phyloP scores from a whole-genome alignment of 805 yeast species.

The Lipomyces mesembrius region DNA sequence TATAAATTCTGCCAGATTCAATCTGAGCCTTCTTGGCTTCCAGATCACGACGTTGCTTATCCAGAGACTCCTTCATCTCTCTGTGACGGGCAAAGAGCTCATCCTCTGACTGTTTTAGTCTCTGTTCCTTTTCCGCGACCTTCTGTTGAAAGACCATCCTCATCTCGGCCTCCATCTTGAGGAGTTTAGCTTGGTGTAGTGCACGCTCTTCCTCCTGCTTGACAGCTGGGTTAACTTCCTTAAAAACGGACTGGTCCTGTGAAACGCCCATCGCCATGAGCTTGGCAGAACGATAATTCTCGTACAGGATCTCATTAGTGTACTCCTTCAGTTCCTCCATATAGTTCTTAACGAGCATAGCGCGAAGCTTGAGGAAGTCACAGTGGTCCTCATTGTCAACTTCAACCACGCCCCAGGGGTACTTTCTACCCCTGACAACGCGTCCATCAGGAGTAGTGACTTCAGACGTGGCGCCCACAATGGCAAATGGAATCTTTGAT shows the following conservation, averaged over 20 bases:
- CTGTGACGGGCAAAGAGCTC: constrained; percentile 94
- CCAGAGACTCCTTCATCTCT: constrained; percentile 94
- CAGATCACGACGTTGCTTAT: constrained; percentile 82
- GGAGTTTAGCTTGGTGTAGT: constrained; percentile 89
- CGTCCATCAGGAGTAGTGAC: constrained; percentile 73
- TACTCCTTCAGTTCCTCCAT: constrained; percentile 92
- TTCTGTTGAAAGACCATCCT: constrained; percentile 94
- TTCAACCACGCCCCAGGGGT: constrained; percentile 97
- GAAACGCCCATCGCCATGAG: constrained; percentile 79
- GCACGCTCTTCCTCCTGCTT: constrained; percentile 93
- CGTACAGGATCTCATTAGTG: constrained; percentile 77
- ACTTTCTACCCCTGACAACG: constrained; percentile 83
- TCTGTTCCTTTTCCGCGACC: constrained; percentile 95
- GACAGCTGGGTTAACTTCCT: constrained; percentile 88
- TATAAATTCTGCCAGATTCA: constrained; percentile 40
- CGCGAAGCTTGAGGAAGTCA: constrained; percentile 88
- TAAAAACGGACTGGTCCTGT: constrained; percentile 92
- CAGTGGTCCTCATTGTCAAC: constrained; percentile 93
- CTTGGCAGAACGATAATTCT: constrained; percentile 85
- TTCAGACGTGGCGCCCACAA: constrained; percentile 86
- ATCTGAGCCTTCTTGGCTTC: constrained; percentile 88
- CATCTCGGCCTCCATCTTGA: constrained; percentile 96
- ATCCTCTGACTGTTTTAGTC: constrained; percentile 93
- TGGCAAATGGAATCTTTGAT: constrained; percentile 84
- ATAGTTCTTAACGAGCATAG: constrained; percentile 83